Base-by-base conservation (phyloP, 768 basidiomycete genomes). In the Xerocomellus dryophilus region DNA sequence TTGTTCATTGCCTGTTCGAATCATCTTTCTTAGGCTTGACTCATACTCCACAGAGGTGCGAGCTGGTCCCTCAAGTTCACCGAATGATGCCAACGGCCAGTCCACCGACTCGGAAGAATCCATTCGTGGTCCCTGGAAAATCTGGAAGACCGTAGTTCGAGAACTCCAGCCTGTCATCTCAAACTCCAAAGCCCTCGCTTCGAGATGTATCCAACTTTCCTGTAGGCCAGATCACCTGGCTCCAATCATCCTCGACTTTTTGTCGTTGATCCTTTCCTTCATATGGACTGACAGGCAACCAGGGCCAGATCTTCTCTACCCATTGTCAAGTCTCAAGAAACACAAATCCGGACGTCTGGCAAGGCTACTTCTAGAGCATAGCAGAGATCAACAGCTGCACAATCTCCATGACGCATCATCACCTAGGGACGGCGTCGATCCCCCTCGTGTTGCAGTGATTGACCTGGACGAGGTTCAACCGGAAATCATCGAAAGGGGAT, bases 191-290 rank as follows among this genome's bases (percentile, higher is more conserved):
- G 34, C 32, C n/a, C 18, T 54, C 47, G 29, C n/a, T 20, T 43
- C 27, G n/a, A 54, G 42, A 39, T 50, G 32, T 17, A 39, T 44
- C 5, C 35, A 50, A 11, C 20, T 53, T 38, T 27, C 5, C 11
- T 20, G 27, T 21, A n/a, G 8, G 20, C 52, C 56, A 27, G 21
- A 11, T 6, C 23, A 44, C 8, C 17, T 53, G 4, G 42, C 54
- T 39, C 21, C 51, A 15, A 32, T 56, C 31, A 29, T 56, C 21
- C 45, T 59, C 9, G 58, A 58, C 49, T 31, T 47, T 18, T 51
- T 18, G 18, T 44, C 53, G 8, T 17, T 51, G 2, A 7, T n/a
- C 5, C 20, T 40, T 15, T 56, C 50, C 12, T 8, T 52, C 15
- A 3, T 55, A n/a, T 44, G 27, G 49, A 34, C 29, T 7, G 23